Percentiles rank a stretch among this genome's conserved stretches.
phyloP scores from a whole-genome alignment of 192 early-diverging fungal genomes.

The Allomyces javanicus region DNA sequence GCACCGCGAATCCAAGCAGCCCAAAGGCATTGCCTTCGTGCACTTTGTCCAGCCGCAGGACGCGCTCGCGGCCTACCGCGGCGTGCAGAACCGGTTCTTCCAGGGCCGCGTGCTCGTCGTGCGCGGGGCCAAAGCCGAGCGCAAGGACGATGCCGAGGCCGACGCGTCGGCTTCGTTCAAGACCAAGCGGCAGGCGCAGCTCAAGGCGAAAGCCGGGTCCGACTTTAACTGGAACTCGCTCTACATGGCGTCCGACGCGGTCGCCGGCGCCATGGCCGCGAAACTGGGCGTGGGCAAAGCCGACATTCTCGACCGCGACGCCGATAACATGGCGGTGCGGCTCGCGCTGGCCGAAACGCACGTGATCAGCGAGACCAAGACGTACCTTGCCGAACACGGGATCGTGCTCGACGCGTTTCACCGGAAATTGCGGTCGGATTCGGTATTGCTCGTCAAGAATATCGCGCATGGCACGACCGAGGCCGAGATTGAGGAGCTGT shows the following conservation, averaged over 20 bases:
- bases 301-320: constrained; percentile 73
- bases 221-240: constrained; percentile 93
- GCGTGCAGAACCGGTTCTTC: constrained; percentile 67
- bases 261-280: constrained; percentile 87
- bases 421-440: constrained; percentile 59
- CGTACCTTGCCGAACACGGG: constrained; percentile 69
- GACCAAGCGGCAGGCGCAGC: constrained; percentile 59
- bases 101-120: constrained; percentile 84
- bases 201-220: constrained; percentile 51
- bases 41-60: constrained; percentile 80
- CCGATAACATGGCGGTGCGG: constrained; percentile 76
- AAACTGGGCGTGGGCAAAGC: constrained; percentile 73
- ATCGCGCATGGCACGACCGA: constrained; percentile 64
- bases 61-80: constrained; percentile 68
- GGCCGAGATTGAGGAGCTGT: constrained; percentile 58
- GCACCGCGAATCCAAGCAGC: constrained; percentile 70
- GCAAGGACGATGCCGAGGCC: constrained; percentile 14
- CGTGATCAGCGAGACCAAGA: constrained; percentile 83
- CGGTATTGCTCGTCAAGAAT: constrained; percentile 89
- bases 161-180: constrained; percentile 47
- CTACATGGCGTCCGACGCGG: constrained; percentile 90
- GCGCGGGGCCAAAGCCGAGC: constrained; percentile 72
- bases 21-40: constrained; percentile 85
- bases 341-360: constrained; percentile 96
- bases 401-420: constrained; percentile 63